phyloP scores from a whole-genome alignment of 148 eudicot species.

The Rhododendron griersonianum region DNA sequence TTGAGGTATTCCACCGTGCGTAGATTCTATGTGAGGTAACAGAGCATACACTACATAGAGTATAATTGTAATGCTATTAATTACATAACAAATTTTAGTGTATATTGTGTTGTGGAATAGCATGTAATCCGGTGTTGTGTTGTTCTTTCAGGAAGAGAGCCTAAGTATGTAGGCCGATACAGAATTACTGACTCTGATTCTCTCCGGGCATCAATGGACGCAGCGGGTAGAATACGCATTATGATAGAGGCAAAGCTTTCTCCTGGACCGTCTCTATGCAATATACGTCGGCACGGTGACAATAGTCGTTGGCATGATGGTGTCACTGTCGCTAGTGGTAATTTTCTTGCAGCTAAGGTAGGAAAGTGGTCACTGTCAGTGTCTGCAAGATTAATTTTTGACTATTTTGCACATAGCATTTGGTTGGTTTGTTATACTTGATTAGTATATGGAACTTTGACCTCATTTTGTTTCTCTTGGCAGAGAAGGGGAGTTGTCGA shows the following conservation, averaged over 20 bases:
- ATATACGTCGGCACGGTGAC: slow-evolving; percentile 85
- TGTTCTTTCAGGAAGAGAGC: slow-evolving; percentile 51
- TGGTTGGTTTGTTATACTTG: background rate
- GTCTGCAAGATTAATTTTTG: background rate
- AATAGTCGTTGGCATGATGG: slow-evolving; percentile 87
- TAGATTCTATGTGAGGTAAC: background rate
- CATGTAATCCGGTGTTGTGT: background rate
- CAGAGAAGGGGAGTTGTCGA: slow-evolving; percentile 91
- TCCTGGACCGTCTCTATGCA: slow-evolving; percentile 85
- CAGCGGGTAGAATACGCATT: slow-evolving; percentile 78
- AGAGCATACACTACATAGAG: background rate
- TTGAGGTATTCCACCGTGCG: background rate
- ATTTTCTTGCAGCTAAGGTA: slow-evolving; percentile 95
- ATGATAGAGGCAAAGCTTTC: slow-evolving; percentile 92
- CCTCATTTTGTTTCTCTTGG: slow-evolving; percentile 9
- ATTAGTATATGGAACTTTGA: background rate
- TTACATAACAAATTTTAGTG: background rate
- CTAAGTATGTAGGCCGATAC: slow-evolving; percentile 80
- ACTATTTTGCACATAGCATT: background rate
- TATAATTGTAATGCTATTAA: background rate
- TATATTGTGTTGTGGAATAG: background rate
- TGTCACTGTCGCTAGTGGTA: slow-evolving; percentile 94
- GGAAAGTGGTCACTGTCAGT: slow-evolving; percentile 8
- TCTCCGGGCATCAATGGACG: slow-evolving; percentile 87
- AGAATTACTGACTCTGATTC: slow-evolving; percentile 81